These are phyloP conservation scores for Mallotus repandus DNA, from an alignment of 441 rosid species.

Conservation along the genomic window DNA sequence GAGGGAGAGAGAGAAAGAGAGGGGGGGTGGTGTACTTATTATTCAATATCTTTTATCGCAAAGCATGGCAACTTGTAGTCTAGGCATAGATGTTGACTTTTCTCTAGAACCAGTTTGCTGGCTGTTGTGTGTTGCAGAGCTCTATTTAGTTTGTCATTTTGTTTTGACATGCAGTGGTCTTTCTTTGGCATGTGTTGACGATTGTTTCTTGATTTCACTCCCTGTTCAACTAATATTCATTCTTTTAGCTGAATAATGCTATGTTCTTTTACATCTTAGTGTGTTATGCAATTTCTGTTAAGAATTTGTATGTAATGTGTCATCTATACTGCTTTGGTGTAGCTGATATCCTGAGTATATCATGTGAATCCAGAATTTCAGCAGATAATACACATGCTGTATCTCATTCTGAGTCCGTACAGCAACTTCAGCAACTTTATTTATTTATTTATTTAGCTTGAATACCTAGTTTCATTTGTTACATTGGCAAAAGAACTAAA, in stretches of 20 bases:
- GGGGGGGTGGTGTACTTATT: neutral
- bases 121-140: neutral
- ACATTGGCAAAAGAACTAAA: conserved; percentile 23
- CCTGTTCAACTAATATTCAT: neutral
- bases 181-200: neutral
- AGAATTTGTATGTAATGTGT: neutral
- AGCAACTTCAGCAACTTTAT: neutral
- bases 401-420: neutral
- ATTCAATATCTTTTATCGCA: neutral
- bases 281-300: neutral
- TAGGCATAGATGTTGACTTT: neutral
- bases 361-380: neutral
- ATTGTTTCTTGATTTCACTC: neutral
- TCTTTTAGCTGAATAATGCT: neutral
- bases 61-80: conserved; percentile 1
- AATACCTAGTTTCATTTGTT: neutral
- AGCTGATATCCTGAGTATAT: neutral
- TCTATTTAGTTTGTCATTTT: neutral
- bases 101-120: neutral
- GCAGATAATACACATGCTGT: neutral
- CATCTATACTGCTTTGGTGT: neutral
- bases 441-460: neutral
- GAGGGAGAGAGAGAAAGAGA: too few relatives aligned
- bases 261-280: neutral
- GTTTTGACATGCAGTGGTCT: neutral